Evolutionary conservation across 345 rosid species (phyloP), one percentile per base, ranked within the genome.

Genomic region (Trapa bicornis): DNA sequence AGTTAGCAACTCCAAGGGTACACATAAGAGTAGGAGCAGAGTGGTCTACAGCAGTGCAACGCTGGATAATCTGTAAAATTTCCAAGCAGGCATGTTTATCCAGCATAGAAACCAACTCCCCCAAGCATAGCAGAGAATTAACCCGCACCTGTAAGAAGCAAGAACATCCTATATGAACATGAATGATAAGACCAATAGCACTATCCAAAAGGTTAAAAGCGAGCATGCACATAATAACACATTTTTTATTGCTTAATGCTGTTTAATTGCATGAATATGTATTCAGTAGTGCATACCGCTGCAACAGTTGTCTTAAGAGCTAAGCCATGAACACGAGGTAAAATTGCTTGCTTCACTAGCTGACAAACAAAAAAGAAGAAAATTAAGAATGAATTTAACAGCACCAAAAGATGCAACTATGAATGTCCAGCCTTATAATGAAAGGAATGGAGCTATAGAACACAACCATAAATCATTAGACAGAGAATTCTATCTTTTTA

Each of bases 11-110:
- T 52, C 92, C 97, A 67, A 94, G 96, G 67, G 99, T 84, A 74
- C 96, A 94, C 96, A 94, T 91, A 22, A 94, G 91, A 54, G 99
- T 94, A 45, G 99, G 99, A 65, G 96, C 87, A 70, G 99, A 91
- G 56, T 74, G 96, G 73, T 94, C 99, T 75, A 94, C 96, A 22
- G 97, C 89, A 37, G 93, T 94, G 73, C 99, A 94, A 9, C 93
- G 87, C 69, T 89, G 97, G 71, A 94, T 78, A 67, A 97, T 94
- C 80, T 91, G 81, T 83, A 94, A 73, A 70, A 94, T 80, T 10
- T 86, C 96, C 54, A 87, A 72, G 72, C 80, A 84, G 42, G 86
- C 86, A 2, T 83, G 87, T 75, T 91, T 94, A 71, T 91, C 95
- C 17, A 94, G 13, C 13, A 11, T 45, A 4, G 48, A 45, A 7